A percentile compares a stretch with the other conserved stretches of the same genome.
phyloP scores from a whole-genome alignment of 768 basidiomycete species.

The Collybia sordida region DNA sequence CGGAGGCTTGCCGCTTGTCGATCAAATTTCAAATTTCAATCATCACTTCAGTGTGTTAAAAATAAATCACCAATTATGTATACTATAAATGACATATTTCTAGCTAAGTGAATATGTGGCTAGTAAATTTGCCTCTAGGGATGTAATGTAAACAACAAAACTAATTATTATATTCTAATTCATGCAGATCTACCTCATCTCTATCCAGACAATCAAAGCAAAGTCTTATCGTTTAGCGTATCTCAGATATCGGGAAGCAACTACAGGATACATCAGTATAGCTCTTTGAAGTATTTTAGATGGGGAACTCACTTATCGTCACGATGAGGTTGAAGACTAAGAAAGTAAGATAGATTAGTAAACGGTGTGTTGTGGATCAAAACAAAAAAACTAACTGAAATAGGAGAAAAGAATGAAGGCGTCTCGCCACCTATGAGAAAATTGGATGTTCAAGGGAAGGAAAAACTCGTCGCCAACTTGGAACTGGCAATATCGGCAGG shows the following conservation, averaged over 20 bases:
- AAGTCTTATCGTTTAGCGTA: slow-evolving; percentile 60
- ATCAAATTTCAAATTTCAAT: too few relatives aligned
- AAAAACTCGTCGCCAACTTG: slow-evolving; percentile 69
- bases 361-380: background rate
- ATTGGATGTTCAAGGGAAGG: slow-evolving; percentile 64
- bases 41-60: too few relatives aligned
- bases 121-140: background rate
- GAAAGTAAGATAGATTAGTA: background rate
- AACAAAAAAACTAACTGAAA: slow-evolving; percentile 39
- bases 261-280: slow-evolving; percentile 18
- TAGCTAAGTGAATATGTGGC: background rate
- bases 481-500: slow-evolving; percentile 78
- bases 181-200: too few relatives aligned
- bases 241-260: slow-evolving; percentile 71
- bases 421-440: slow-evolving; percentile 65
- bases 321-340: slow-evolving; percentile 68
- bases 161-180: too few relatives aligned
- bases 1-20: too few relatives aligned
- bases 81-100: background rate
- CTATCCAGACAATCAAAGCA: too few relatives aligned
- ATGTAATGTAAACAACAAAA: too few relatives aligned
- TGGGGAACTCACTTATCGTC: slow-evolving; percentile 41
- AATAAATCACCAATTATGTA: too few relatives aligned
- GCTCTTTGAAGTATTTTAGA: background rate
- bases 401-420: slow-evolving; percentile 64